Evolutionary conservation across 208 protist species (phyloP).

Genomic region (Leishmania amazonensis): DNA sequence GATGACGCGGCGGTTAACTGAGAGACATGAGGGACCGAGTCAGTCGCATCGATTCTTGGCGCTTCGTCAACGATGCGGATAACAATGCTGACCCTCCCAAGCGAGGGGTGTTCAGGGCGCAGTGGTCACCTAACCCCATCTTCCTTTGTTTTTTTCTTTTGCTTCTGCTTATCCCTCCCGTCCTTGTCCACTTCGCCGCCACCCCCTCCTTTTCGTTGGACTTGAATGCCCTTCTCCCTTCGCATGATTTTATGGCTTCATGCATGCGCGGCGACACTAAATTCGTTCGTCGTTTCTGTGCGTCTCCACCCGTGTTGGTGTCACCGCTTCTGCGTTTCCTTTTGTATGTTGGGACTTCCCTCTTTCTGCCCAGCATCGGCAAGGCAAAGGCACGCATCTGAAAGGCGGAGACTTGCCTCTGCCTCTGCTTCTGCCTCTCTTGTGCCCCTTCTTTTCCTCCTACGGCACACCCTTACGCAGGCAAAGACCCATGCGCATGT

Average conservation of each 20-base stretch:
- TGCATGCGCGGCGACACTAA: background rate
- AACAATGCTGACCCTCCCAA: no score
- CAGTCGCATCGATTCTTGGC: background rate
- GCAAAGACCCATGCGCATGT: background rate
- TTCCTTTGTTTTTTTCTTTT: conserved; percentile 5
- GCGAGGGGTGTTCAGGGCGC: background rate
- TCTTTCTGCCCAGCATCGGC: background rate
- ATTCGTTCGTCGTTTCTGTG: background rate
- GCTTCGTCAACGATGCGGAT: background rate
- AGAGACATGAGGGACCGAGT: background rate
- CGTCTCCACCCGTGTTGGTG: background rate
- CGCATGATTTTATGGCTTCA: background rate
- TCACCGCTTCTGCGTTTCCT: background rate
- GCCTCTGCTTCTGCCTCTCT: background rate
- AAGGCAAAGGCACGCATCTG: background rate
- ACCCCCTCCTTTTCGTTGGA: background rate
- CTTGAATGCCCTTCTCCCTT: background rate
- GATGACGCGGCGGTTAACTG: background rate
- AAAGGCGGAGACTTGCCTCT: background rate
- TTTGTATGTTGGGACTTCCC: background rate
- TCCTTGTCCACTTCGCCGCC: background rate
- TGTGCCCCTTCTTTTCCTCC: background rate
- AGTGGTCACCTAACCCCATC: background rate
- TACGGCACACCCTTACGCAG: background rate
- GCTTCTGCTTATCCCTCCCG: background rate